Base-by-base conservation (phyloP, 345 rosid species). In the Bruguiera sexangula region DNA sequence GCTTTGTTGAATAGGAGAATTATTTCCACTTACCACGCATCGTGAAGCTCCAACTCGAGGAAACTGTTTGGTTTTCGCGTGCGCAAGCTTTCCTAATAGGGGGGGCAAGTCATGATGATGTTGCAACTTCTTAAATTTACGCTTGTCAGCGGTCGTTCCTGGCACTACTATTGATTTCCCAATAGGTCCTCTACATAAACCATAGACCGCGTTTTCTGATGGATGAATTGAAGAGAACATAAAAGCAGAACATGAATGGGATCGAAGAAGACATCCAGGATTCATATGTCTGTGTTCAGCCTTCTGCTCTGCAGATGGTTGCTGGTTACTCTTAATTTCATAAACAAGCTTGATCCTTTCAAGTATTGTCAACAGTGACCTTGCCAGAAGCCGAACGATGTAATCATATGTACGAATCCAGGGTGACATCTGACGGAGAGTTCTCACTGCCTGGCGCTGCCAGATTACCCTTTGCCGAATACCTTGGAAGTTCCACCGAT, bases 401-500 rank as follows among this genome's bases (percentile, higher is more conserved):
- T 86, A 83, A 75, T 89, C 94, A 67, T 83, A 82, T 53, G 83
- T 83, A 79, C 82, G 75, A 76, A 59, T 67, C 91, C 89, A 86
- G 0, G 88, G 89, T 46, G 94, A 86, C 79, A 81, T 80, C 52
- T 86, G 88, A 8, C 81, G 82, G 20, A 86, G 70, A 78, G 70
- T 81, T 67, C 69, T 85, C 54, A 89, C 88, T 73, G 82, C 87
- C 73, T 83, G 85, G 16, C 79, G 85, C 65, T 85, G 94, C 74
- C 76, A 68, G 50, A 59, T 57, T 60, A 86, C 89, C 70, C 74
- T 86, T 83, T 82, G 85, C 76, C 67, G 88, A 78, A 76, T 79
- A 70, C 86, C 85, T 0, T 76, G 69, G 69, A 89, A 68, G 67
- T 82, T 89, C 66, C 75, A 75, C 60, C 65, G 71, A 68, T 82